Base-by-base conservation (phyloP, 2,329 filamentous ascomycete genomes). In the Rhytidhysteron rufulum region DNA sequence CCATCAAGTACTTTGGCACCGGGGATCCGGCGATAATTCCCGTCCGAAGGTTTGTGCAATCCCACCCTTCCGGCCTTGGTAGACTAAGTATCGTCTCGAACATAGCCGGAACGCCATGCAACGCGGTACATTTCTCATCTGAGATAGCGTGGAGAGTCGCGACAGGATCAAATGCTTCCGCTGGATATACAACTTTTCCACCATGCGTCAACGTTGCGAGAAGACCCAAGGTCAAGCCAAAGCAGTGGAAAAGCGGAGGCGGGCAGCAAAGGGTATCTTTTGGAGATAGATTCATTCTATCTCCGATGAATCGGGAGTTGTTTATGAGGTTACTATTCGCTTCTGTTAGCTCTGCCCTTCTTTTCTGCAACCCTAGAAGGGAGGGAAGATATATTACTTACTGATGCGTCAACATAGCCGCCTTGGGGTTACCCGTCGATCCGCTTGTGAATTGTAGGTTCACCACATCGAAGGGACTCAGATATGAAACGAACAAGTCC, bases 81-180 rank as follows among this genome's bases (percentile, higher is more conserved):
- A 74, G 54, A 29, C 64, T 64, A 41, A 79, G 68, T 8, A 78
- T 71, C 0, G 82, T 81, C 57, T 88, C 85, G 62, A 89, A 88
- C 87, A 91, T 91, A 41, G 87, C 86, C 0, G 87, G 87, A 0
- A 91, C 87, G 24, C 87, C 87, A 57, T 90, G 86, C 0, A 91
- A 72, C 0, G 83, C 86, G 0, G 87, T 91, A 60, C 68, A 71
- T 24, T 54, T 57, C 40, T 72, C 68, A 7, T 61, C 56, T 5
- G 62, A 60, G 29, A 91, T 79, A 39, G 84, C 82, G 31, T 72
- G 72, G 24, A 90, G 71, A 2, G 83, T 83, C 0, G 83, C 79
- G 4, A 68, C 63, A 2, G 84, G 74, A 51, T 88, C 82, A 55
- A 91, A 91, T 0, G 83, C 79, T 53, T 88, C 83, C 47, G 78